A percentile compares a stretch with the other conserved stretches of the same genome.
phyloP scores from a whole-genome alignment of 2,329 filamentous ascomycete genomes.

The Capronia coronata region DNA sequence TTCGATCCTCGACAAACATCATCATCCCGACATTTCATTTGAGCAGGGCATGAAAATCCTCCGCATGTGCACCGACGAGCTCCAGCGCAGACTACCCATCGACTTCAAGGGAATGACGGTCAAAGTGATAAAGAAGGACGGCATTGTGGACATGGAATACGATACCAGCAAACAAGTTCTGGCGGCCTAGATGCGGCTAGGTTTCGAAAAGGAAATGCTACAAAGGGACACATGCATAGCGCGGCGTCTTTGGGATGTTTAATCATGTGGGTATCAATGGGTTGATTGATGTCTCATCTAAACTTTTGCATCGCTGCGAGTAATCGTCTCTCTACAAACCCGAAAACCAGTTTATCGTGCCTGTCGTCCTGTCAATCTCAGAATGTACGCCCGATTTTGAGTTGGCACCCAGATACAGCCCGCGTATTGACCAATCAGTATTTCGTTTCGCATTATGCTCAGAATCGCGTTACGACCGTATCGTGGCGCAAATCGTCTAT shows the following conservation, averaged over 20 bases:
- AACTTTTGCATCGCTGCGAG: background rate
- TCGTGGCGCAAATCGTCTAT: background rate
- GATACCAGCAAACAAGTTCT: conserved; percentile 63
- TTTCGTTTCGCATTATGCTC: background rate
- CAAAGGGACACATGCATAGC: conserved; percentile 21
- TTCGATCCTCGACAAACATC: conserved; percentile 96
- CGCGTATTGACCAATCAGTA: background rate
- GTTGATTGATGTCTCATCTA: conserved; percentile 2
- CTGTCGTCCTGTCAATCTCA: background rate
- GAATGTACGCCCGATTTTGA: background rate
- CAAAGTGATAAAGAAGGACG: conserved; percentile 92
- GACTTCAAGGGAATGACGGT: conserved; percentile 97
- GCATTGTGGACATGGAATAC: conserved; percentile 76
- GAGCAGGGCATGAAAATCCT: conserved; percentile 88
- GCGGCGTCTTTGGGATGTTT: conserved; percentile 8
- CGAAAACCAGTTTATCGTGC: background rate
- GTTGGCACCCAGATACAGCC: background rate
- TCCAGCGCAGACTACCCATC: conserved; percentile 93
- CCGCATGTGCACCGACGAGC: conserved; percentile 90
- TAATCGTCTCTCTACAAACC: background rate
- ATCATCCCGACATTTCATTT: conserved; percentile 86
- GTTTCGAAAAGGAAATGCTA: background rate
- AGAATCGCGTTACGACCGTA: background rate
- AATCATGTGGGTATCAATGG: conserved; percentile 2
- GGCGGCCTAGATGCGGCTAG: conserved; percentile 35